Base-by-base conservation (phyloP, 148 eudicot species). In the Simmondsia chinensis region DNA sequence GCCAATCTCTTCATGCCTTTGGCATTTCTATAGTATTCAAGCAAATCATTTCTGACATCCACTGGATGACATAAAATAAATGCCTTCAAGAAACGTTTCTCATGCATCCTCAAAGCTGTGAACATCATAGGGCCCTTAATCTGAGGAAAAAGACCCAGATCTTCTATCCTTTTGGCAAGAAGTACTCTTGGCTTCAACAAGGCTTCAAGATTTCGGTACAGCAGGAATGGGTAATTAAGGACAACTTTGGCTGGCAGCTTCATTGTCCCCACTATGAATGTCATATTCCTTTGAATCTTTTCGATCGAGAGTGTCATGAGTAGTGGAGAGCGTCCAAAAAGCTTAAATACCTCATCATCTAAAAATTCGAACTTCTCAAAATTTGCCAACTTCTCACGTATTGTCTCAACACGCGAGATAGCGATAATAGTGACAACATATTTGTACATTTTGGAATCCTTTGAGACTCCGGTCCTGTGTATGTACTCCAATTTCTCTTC, bases 241-340 rank as follows among this genome's bases (percentile, higher is more conserved):
- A 76, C 64, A 20, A 46, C 31, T 12, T 18, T 65, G 1, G 80
- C 72, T 2, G 88, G 64, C 15, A 63, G 51, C 69, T 65, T 76
- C 85, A 87, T 67, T 20, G 64, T 69, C 21, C 74, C 84, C 46
- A 82, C 31, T 31, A 72, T 16, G 39, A 68, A 87, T 20, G 79
- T 79, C 96, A 79, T 79, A 57, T 83, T 69, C 45, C 94, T 65
- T 65, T 77, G 85, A 55, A 83, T 64, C 54, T 83, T 87, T 32
- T 83, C 86, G 27, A 67, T 46, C 1, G 94, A 79, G n/a, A 76
- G 44, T 1, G 80, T 74, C 59, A 83, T 47, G 28, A 74, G 1
- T 21, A 74, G 46, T 8, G 94, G 86, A 43, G 70, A 67, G 5
- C 76, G 73, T 4, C 96, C 88, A 39, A 82, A 43, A 28, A 74